Evolutionary conservation across 2,329 filamentous ascomycete genomes (phyloP), one percentile per base, ranked within the genome.

Genomic region (Aspergillus puulaauensis): DNA sequence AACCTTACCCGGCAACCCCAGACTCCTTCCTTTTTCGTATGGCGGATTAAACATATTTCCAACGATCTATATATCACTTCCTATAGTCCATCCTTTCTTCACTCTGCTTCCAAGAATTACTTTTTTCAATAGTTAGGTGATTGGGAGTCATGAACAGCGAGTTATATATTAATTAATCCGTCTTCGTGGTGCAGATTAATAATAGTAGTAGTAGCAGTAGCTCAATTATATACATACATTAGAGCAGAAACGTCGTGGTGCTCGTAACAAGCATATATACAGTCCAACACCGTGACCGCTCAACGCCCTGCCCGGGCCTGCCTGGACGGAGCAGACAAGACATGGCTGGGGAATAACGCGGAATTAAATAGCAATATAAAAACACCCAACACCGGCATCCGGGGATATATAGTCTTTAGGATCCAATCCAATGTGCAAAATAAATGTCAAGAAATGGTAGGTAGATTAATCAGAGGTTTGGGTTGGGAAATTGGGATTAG

Each of bases 181-280:
- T 15, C 12, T 40, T n/a, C 12, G 15, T 35, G 15, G 33, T 15
- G 39, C 27, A 39, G 31, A 39, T 40, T 24, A 50, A 19, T 21
- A 23, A 39, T 49, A 48, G 21, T 31, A 43, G 44, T 27, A 24
- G 45, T 27, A 33, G 27, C 17, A 51, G 12, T 31, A 27, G 27
- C 40, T 39, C 46, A 33, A 43, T 53, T 54, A 58, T 54, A 44
- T 58, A 54, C 49, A 56, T 15, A 44, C 56, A 58, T 58, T 35
- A 58, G 56, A 54, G 46, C 51, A 49, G 52, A 54, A 31, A 53
- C 54, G 51, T 58, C 56, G 19, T 58, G 56, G 56, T 49, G 56
- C 51, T 58, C 56, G 51, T 58, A 43, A 58, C 27, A 54, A 58
- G 56, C 56, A 58, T 54, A 54, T 57, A 53, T 57, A 57, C 19